Conservation (phyloP, 2,329 filamentous ascomycete genomes). For the Phialophora expanda region DNA sequence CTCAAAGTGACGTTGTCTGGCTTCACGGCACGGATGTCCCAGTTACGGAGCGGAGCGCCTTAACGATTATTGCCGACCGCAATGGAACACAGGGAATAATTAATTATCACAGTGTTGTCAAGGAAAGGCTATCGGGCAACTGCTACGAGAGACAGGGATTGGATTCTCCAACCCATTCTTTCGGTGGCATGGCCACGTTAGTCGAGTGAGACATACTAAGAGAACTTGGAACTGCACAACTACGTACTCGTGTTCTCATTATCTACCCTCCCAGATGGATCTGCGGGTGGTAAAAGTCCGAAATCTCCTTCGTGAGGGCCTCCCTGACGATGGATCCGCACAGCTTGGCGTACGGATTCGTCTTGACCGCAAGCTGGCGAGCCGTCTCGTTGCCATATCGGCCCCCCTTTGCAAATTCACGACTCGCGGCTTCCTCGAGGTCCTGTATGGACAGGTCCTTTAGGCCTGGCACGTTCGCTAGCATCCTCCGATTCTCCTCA, state of each 20-base stretch:
- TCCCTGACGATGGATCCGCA: constrained; percentile 67
- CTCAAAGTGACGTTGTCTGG: neutral
- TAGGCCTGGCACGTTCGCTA: constrained; percentile 38
- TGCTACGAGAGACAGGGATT: neutral
- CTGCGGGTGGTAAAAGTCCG: constrained; percentile 38
- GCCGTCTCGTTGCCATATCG: constrained; percentile 63
- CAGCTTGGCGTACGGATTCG: constrained; percentile 68
- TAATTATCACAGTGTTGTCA: neutral
- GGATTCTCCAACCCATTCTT: neutral
- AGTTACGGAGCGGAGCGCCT: too few relatives aligned
- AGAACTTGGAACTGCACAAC: neutral
- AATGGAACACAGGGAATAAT: too few relatives aligned
- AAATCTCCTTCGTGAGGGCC: constrained; percentile 62
- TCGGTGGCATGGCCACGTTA: neutral
- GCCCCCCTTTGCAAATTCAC: constrained; percentile 60
- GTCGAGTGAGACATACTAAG: neutral
- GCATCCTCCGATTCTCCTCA: constrained; percentile 30
- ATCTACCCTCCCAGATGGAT: constrained; percentile 9
- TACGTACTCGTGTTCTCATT: neutral
- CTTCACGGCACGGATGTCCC: too few relatives aligned
- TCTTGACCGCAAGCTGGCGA: constrained; percentile 62
- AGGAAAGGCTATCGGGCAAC: neutral
- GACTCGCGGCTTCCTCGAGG: constrained; percentile 62
- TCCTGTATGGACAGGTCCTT: constrained; percentile 44
- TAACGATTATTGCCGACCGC: too few relatives aligned